These are phyloP conservation scores for Gonium pectorale DNA, from an alignment of 139 green algal species.

Conservation along the genomic window DNA sequence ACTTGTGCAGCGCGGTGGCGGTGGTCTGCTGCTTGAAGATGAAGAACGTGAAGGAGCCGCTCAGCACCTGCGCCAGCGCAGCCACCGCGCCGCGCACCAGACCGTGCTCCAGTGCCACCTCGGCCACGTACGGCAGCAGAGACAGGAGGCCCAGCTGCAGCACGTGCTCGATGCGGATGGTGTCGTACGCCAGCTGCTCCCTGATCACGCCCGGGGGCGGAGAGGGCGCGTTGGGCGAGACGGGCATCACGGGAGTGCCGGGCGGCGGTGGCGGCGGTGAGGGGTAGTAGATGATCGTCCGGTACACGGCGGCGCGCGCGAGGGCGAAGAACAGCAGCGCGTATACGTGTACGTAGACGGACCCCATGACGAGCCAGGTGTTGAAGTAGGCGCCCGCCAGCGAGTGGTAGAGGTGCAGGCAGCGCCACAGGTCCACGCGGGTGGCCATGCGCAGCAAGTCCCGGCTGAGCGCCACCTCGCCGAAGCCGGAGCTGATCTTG, in stretches of 20 bases:
- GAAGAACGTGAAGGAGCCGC: constrained; percentile 79
- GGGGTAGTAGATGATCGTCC: not conserved
- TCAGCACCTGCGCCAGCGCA: constrained; percentile 22
- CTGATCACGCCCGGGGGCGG: not conserved
- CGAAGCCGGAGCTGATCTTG: constrained; percentile 82
- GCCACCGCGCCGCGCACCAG: constrained; percentile 58
- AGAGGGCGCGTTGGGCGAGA: not conserved
- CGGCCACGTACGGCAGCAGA: constrained; percentile 73
- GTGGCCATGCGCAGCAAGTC: constrained; percentile 81
- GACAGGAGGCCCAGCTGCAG: constrained; percentile 80
- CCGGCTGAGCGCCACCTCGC: constrained; percentile 81
- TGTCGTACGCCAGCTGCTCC: constrained; percentile 59
- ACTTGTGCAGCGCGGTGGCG: constrained; percentile 68
- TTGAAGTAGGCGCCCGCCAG: constrained; percentile 82
- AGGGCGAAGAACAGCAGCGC: constrained; percentile 52
- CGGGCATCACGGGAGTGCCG: not conserved
- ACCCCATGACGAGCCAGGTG: constrained; percentile 77
- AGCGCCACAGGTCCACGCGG: constrained; percentile 81
- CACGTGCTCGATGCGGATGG: constrained; percentile 54
- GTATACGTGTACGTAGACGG: constrained; percentile 78
- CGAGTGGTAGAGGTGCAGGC: constrained; percentile 47
- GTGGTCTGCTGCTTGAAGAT: constrained; percentile 79
- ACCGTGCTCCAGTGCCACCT: constrained; percentile 76
- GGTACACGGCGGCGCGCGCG: constrained; percentile 11
- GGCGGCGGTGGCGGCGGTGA: constrained; percentile 13